Percentiles rank a stretch among this genome's conserved stretches.
Conservation (phyloP, 83 land plant species). For the Picea mariana region DNA sequence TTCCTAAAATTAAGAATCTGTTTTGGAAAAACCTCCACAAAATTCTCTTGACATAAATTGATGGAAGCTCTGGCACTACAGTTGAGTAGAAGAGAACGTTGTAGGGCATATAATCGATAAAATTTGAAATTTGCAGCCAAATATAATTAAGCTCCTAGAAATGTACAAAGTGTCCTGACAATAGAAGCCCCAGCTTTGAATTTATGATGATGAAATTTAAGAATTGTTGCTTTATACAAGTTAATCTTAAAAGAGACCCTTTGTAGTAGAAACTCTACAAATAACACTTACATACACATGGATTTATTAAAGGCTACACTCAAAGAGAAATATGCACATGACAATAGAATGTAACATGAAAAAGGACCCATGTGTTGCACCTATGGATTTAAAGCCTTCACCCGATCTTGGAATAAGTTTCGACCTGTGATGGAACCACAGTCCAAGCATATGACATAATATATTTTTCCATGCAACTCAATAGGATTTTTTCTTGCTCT, state of each 20-base stretch:
- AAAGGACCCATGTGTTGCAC: conserved; percentile 23
- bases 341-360: background rate
- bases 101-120: no score
- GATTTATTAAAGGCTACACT: background rate
- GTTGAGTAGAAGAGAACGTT: no score
- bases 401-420: conserved; percentile 65
- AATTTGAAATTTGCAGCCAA: no score
- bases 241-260: background rate
- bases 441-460: conserved; percentile 72
- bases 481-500: conserved; percentile 88
- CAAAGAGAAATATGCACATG: background rate
- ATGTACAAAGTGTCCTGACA: no score
- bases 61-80: no score
- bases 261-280: background rate
- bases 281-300: background rate
- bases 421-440: conserved; percentile 63
- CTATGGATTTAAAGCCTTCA: conserved; percentile 82
- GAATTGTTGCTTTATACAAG: background rate
- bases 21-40: no score
- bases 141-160: no score
- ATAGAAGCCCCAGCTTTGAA: no score
- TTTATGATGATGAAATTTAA: background rate
- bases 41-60: no score
- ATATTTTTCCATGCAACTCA: conserved; percentile 95
- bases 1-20: no score